phyloP scores from a whole-genome alignment of 2,329 filamentous ascomycete genomes.

The Zymoseptoria brevis region DNA sequence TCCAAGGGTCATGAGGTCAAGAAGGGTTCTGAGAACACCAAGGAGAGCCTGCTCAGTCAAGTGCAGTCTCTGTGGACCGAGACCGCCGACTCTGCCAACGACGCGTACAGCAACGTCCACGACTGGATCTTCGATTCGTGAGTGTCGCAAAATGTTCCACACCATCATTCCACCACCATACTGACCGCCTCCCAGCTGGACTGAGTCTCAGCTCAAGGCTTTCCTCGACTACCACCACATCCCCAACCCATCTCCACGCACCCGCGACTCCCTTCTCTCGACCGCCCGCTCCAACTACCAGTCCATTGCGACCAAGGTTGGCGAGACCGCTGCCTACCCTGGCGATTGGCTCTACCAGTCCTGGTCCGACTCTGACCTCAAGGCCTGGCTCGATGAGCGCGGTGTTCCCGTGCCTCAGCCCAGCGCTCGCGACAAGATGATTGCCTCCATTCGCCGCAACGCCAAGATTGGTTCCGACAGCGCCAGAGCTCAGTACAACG shows the following conservation, averaged over 20 bases:
- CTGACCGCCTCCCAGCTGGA: constrained; percentile 55
- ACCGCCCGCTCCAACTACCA: constrained; percentile 78
- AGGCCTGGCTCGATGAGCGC: constrained; percentile 84
- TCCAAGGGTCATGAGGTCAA: constrained; percentile 64
- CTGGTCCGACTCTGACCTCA: constrained; percentile 90
- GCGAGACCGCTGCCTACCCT: constrained; percentile 76
- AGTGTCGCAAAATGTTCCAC: constrained; percentile 17
- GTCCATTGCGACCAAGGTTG: constrained; percentile 61
- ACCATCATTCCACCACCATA: background rate
- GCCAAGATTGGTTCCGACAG: constrained; percentile 48
- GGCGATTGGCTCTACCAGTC: constrained; percentile 88
- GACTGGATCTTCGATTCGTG: constrained; percentile 88
- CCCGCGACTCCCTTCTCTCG: constrained; percentile 72
- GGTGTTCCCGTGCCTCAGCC: constrained; percentile 83
- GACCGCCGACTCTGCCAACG: constrained; percentile 65
- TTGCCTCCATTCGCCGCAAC: constrained; percentile 85
- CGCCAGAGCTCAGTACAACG: constrained; percentile 53
- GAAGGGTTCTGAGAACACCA: constrained; percentile 58
- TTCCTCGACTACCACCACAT: constrained; percentile 87
- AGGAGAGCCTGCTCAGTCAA: constrained; percentile 59
- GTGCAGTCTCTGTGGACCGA: constrained; percentile 72
- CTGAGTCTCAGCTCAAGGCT: constrained; percentile 84
- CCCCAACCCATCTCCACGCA: constrained; percentile 78
- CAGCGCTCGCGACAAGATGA: constrained; percentile 72
- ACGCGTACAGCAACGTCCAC: constrained; percentile 64